A percentile compares a stretch with the other conserved stretches of the same genome.
phyloP scores from a whole-genome alignment of 2,329 filamentous ascomycete species.

The Teratosphaeria zuluensis region DNA sequence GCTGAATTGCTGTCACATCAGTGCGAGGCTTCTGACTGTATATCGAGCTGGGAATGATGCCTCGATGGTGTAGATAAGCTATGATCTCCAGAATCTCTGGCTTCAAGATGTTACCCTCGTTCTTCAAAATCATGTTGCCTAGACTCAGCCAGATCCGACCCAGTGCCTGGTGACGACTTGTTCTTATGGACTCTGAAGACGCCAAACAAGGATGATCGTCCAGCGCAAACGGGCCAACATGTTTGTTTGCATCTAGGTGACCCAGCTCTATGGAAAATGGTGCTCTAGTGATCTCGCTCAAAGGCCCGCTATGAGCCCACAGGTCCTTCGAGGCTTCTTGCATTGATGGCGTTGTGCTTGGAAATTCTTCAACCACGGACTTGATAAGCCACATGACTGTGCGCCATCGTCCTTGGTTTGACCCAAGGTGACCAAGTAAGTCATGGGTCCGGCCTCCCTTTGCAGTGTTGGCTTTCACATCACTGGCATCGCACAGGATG shows the following conservation, averaged over 20 bases:
- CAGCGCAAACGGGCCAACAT: background rate
- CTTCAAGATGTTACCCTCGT: conserved; percentile 25
- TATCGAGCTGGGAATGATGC: conserved; percentile 37
- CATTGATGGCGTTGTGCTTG: background rate
- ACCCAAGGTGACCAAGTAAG: conserved; percentile 31
- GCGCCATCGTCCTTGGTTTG: conserved; percentile 33
- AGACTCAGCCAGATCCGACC: conserved; percentile 39
- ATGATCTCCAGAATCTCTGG: conserved; percentile 39
- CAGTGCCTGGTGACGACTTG: conserved; percentile 27
- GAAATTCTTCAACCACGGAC: conserved; percentile 26
- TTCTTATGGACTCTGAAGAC: conserved; percentile 4
- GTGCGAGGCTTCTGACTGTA: conserved; percentile 30
- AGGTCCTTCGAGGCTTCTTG: background rate
- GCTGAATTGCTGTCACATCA: conserved; percentile 30
- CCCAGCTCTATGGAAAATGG: background rate
- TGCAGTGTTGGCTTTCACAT: background rate
- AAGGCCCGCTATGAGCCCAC: background rate
- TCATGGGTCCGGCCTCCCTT: conserved; percentile 18
- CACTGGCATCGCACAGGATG: conserved; percentile 18
- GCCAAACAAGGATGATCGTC: background rate
- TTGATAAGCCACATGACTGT: conserved; percentile 38
- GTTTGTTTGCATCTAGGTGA: background rate
- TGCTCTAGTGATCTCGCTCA: conserved; percentile 14
- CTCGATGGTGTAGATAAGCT: conserved; percentile 38
- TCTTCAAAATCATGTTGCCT: conserved; percentile 35